Evolutionary conservation across 1,284 basidiomycete genomes (phyloP), one percentile per base, ranked within the genome.

Genomic region (Fomitiporia mediterranea): DNA sequence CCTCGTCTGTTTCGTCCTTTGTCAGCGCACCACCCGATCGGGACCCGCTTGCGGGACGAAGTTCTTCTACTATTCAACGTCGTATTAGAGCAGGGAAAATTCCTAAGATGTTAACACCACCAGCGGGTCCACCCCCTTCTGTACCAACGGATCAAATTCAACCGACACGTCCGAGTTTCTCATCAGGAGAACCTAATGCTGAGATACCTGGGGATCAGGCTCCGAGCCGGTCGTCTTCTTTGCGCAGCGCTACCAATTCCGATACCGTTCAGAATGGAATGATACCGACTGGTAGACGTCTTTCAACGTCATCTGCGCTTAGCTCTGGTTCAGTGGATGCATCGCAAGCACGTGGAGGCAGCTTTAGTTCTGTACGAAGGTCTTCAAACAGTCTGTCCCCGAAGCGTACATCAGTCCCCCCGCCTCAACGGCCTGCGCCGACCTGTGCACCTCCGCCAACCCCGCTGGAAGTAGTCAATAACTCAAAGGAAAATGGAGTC

Each of bases 371-470:
- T 3, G 53, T 61, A 17, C 61, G 62, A 13, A 51, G 55, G 13
- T 58, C 64, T 32, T 67, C 69, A 38, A 30, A 34, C 11, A 38
- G 35, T 49, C 6, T 63, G 21, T 70, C 75, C 3, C 64, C 74
- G 11, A 75, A 84, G 69, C 74, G 86, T 43, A 65, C 73, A 32
- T 86, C 84, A 3, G 76, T 84, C 66, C 84, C 83, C 1, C 84
- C 84, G 7, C 85, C 86, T 2, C 79, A 78, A 49, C 80, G 83
- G 9, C 86, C 86, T 34, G 79, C 83, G 4, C 86, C 86, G 0
- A 82, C 75, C 17, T 77, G 76, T 53, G 84, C 86, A 6, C 78
- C 84, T 9, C 86, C 86, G 28, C 84, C 84, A 55, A 81, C 85
- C 3, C 85, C 84, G 25, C 13, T 48, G 8, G 35, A 56, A 2